Evolutionary conservation across 148 eudicot genomes (phyloP).

Genomic region (Chenopodium suecicum): DNA sequence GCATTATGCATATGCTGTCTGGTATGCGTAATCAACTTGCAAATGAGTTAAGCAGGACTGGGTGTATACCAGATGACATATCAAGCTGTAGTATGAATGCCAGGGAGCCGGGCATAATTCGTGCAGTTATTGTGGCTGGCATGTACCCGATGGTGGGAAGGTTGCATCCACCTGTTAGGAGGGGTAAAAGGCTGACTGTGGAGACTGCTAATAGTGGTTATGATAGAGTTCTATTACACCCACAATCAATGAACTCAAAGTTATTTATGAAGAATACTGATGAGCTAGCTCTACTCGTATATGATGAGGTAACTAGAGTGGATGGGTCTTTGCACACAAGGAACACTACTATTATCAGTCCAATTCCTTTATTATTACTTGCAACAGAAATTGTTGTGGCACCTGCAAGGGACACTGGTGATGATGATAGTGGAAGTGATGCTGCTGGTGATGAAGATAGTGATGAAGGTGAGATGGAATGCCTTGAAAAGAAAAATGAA

Average conservation of each 20-base stretch:
- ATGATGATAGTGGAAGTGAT: constrained; percentile 28
- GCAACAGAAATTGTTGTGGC: constrained; percentile 82
- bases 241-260: constrained; percentile 44
- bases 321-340: constrained; percentile 64
- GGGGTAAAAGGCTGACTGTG: constrained; percentile 37
- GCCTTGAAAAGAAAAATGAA: constrained; percentile 17
- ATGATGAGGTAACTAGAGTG: constrained; percentile 82
- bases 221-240: constrained; percentile 59
- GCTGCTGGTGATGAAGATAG: constrained; percentile 38
- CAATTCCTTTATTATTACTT: constrained; percentile 65
- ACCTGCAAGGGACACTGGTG: constrained; percentile 42
- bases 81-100: constrained; percentile 63
- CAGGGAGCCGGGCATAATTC: constrained; percentile 64
- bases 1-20: constrained; percentile 68
- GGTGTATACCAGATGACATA: constrained; percentile 59
- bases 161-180: constrained; percentile 37
- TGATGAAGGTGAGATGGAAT: constrained; percentile 39
- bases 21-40: constrained; percentile 79
- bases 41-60: constrained; percentile 52
- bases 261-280: constrained; percentile 21
- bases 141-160: constrained; percentile 90
- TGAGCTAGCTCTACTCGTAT: constrained; percentile 49
- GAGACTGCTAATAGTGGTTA: constrained; percentile 51
- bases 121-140: constrained; percentile 79
- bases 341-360: constrained; percentile 61